Percentiles rank a stretch among this genome's conserved stretches.
Evolutionary conservation across 2,329 filamentous ascomycete genomes (phyloP).

Genomic region (Zymoseptoria passerinii): DNA sequence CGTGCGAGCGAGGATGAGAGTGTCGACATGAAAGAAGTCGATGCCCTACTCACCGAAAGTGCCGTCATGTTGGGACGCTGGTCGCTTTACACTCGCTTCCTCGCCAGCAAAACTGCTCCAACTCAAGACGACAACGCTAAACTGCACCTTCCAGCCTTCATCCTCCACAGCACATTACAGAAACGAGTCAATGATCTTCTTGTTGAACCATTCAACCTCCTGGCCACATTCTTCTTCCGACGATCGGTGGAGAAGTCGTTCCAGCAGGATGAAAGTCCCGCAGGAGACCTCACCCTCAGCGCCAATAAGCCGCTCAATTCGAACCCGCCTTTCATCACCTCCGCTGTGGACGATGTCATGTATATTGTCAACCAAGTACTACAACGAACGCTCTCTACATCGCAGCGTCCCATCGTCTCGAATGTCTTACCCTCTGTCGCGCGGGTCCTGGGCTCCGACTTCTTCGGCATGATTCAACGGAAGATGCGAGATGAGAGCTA

Average conservation of each 20-base stretch:
- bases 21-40: conserved; percentile 94
- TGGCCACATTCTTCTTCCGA: conserved; percentile 95
- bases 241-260: conserved; percentile 96
- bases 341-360: conserved; percentile 97
- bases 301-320: conserved; percentile 62
- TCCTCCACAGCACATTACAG: conserved; percentile 69
- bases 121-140: conserved; percentile 22
- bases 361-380: conserved; percentile 94
- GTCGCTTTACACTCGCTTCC: conserved; percentile 84
- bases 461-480: conserved; percentile 92
- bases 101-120: conserved; percentile 69
- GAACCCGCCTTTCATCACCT: conserved; percentile 84
- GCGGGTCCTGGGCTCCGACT: conserved; percentile 76
- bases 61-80: conserved; percentile 87
- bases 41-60: conserved; percentile 77
- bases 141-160: conserved; percentile 61
- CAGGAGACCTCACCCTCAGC: conserved; percentile 68
- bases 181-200: conserved; percentile 71
- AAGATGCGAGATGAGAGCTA: conserved; percentile 97
- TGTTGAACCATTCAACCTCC: conserved; percentile 72
- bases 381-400: conserved; percentile 77
- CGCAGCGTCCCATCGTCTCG: conserved; percentile 67
- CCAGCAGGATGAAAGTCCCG: conserved; percentile 77
- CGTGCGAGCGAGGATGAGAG: conserved; percentile 77
- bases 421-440: conserved; percentile 71